Evolutionary conservation across 1,284 basidiomycete species (phyloP), one percentile per base, ranked within the genome.

Genomic region (Butyriboletus appendiculatus): DNA sequence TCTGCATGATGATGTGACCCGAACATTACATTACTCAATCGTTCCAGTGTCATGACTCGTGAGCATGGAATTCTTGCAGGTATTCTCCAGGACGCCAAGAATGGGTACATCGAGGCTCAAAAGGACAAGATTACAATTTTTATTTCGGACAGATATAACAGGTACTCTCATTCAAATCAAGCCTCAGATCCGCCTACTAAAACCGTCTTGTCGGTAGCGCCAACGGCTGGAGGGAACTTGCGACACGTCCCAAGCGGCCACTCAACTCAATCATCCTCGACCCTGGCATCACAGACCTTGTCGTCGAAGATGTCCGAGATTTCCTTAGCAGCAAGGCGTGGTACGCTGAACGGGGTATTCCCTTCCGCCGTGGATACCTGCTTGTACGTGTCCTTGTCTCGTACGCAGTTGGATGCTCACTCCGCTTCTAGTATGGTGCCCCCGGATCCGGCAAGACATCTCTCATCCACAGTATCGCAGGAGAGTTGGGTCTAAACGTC

Each of bases 381-480:
- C 74, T 88, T 43, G 82, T 84, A 53, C 20, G 67, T 64, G 7
- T 37, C 28, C 30, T 10, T 43, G 4, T 50, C 40, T n/a, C 10
- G 10, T 37, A 6, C 5, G 26, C 6, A 22, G 5, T 14, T 28
- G 18, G n/a, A 43, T 15, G 4, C 48, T 68, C 16, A 68, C n/a
- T 15, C 14, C 5, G 4, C 32, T 43, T 32, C 32, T 60, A 83
- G 79, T 80, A 89, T 62, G 90, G 90, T 34, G 83, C 81, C 5
- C 86, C 90, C 22, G 89, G 89, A 15, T 81, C 83, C 16, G 90
- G 90, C 2, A 91, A 91, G 64, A 88, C 88, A 0, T 88, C 84
- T 24, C 75, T 88, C 61, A 84, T 92, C 50, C 86, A 90, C 58
- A 82, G 84, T 39, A 72, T 94, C 14, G 90, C 90, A 0, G 87